phyloP scores from a whole-genome alignment of 768 basidiomycete species.

The Serendipita sp. region DNA sequence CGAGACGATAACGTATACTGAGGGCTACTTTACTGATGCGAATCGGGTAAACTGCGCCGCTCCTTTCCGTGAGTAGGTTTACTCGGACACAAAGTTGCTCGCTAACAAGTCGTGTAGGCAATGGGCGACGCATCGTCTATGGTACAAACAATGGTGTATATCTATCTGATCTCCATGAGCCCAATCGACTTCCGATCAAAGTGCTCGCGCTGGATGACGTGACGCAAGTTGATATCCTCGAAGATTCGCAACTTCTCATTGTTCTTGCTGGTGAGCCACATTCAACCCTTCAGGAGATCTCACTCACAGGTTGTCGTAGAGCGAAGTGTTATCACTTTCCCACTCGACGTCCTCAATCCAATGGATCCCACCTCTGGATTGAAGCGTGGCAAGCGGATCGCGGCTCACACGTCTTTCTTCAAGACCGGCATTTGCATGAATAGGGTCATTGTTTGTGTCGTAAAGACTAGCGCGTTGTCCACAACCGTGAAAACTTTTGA shows the following conservation, averaged over 20 bases:
- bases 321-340: conserved; percentile 91
- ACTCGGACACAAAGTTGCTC: no score
- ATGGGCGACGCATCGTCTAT: conserved; percentile 75
- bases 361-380: conserved; percentile 81
- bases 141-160: conserved; percentile 98
- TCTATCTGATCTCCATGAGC: conserved; percentile 69
- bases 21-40: conserved; percentile 71
- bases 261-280: conserved; percentile 81
- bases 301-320: conserved; percentile 31
- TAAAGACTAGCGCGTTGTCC: conserved; percentile 86
- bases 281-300: neutral
- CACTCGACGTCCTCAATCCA: conserved; percentile 79
- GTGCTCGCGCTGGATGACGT: conserved; percentile 83
- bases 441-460: conserved; percentile 84
- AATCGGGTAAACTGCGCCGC: conserved; percentile 92
- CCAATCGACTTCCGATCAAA: conserved; percentile 61
- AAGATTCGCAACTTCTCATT: conserved; percentile 88
- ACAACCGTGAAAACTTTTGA: conserved; percentile 97
- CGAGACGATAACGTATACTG: conserved; percentile 71
- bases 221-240: conserved; percentile 87
- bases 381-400: conserved; percentile 88
- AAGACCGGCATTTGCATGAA: conserved; percentile 89
- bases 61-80: conserved; percentile 51
- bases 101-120: no score
- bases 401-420: conserved; percentile 95